A percentile compares a stretch with the other conserved stretches of the same genome.
phyloP scores from a whole-genome alignment of 352 stramenopile genomes.

The Phytophthora capsici region DNA sequence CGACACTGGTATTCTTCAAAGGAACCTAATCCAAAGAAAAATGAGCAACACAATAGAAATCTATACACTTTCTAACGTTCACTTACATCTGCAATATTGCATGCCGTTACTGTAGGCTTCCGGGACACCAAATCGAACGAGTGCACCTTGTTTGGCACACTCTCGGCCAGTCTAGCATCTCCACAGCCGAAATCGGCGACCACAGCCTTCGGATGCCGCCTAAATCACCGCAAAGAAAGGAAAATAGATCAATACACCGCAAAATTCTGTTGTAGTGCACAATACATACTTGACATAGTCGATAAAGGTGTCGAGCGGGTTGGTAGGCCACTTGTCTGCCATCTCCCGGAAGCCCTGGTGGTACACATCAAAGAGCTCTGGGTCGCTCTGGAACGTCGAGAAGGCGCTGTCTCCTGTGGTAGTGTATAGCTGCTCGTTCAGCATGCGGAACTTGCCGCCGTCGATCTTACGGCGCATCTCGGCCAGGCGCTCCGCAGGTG shows the following conservation, averaged over 20 bases:
- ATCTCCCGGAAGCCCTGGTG: slow-evolving; percentile 98
- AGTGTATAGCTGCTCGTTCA: slow-evolving; percentile 99
- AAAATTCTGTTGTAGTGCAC: not conserved
- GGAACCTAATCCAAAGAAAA: slow-evolving; percentile 82
- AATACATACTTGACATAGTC: slow-evolving; percentile 88
- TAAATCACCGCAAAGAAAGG: slow-evolving; percentile 25
- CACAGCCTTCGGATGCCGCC: slow-evolving; percentile 69
- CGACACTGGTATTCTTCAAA: slow-evolving; percentile 86
- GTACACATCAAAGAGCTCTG: slow-evolving; percentile 97
- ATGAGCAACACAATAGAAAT: slow-evolving; percentile 2
- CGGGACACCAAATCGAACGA: slow-evolving; percentile 98
- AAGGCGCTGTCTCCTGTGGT: slow-evolving; percentile 92
- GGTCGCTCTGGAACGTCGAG: slow-evolving; percentile 92
- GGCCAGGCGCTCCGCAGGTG: slow-evolving; percentile 49
- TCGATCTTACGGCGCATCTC: slow-evolving; percentile 91
- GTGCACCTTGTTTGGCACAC: slow-evolving; percentile 92
- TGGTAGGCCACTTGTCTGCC: slow-evolving; percentile 96
- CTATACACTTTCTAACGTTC: not conserved
- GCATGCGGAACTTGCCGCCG: slow-evolving; percentile 96
- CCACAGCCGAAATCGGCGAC: slow-evolving; percentile 99
- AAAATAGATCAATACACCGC: slow-evolving; percentile 1
- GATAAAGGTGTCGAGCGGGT: slow-evolving; percentile 98
- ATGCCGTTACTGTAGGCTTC: slow-evolving; percentile 93
- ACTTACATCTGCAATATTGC: slow-evolving; percentile 95
- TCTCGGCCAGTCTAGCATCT: slow-evolving; percentile 94